These are phyloP conservation scores for Cladosporium oxysporum DNA, from an alignment of 2,329 filamentous ascomycete genomes.

Conservation along the genomic window DNA sequence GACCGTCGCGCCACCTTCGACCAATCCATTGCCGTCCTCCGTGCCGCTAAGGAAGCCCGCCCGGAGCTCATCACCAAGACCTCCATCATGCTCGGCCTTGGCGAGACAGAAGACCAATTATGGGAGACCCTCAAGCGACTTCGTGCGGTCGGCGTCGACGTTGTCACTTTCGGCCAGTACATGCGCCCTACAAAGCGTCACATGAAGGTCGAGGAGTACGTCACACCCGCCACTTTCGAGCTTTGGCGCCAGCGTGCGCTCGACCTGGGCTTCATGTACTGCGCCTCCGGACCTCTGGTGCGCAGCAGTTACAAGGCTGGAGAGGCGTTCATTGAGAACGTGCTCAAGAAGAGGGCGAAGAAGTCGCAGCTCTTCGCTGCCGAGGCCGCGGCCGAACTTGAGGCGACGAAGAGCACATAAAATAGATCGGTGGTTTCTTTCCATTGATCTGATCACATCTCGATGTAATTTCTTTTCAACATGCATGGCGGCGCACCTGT, in stretches of 20 bases:
- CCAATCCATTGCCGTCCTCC: slow-evolving; percentile 78
- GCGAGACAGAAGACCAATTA: slow-evolving; percentile 86
- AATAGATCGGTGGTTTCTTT: background rate
- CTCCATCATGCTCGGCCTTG: slow-evolving; percentile 92
- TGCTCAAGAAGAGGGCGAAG: slow-evolving; percentile 75
- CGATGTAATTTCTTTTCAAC: slow-evolving; percentile 1
- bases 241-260: slow-evolving; percentile 86
- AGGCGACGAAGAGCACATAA: slow-evolving; percentile 11
- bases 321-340: slow-evolving; percentile 98
- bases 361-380: slow-evolving; percentile 36
- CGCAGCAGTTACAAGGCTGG: slow-evolving; percentile 97
- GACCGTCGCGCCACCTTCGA: slow-evolving; percentile 88
- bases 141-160: slow-evolving; percentile 78
- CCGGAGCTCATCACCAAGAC: slow-evolving; percentile 94
- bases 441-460: background rate
- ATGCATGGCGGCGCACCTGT: slow-evolving; percentile 15
- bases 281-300: slow-evolving; percentile 88
- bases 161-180: slow-evolving; percentile 99
- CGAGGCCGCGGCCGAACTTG: slow-evolving; percentile 22
- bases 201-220: slow-evolving; percentile 94
- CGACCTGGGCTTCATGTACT: slow-evolving; percentile 96
- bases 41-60: slow-evolving; percentile 75
- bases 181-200: slow-evolving; percentile 98
- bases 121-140: slow-evolving; percentile 80
- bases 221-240: slow-evolving; percentile 89